Conservation (phyloP, 2,329 filamentous ascomycete species). For the Aspergillus eucalypticola region DNA sequence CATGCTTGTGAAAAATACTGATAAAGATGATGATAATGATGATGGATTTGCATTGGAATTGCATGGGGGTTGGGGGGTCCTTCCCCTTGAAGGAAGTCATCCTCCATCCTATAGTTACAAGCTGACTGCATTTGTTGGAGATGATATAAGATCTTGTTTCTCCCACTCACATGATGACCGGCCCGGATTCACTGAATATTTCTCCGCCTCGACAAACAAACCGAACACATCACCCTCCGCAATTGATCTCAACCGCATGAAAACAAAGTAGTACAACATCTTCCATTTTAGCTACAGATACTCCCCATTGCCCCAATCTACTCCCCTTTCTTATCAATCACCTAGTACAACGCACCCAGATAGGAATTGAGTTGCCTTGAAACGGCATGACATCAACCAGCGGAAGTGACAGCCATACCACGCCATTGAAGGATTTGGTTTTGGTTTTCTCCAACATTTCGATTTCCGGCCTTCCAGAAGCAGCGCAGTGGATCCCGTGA, state of each 20-base stretch:
- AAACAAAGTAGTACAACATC: not conserved
- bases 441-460: not conserved
- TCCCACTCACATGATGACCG: not conserved
- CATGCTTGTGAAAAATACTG: constrained; percentile 9
- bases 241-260: too few species aligned
- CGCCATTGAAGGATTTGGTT: not conserved
- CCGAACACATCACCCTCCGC: too few species aligned
- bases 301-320: not conserved
- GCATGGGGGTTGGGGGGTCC: too few species aligned
- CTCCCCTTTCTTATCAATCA: not conserved
- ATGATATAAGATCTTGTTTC: too few species aligned
- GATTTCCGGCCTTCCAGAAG: not conserved
- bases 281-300: not conserved
- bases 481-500: not conserved
- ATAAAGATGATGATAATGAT: not conserved
- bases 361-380: not conserved
- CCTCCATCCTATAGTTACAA: too few species aligned
- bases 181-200: not conserved
- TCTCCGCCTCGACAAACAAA: not conserved
- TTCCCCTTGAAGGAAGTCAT: too few species aligned
- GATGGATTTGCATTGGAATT: not conserved
- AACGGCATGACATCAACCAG: not conserved
- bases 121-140: too few species aligned
- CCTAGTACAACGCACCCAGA: not conserved
- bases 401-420: not conserved